Evolutionary conservation across 1,284 basidiomycete species (phyloP), one percentile per base, ranked within the genome.

Genomic region (Marasmius fiardii): DNA sequence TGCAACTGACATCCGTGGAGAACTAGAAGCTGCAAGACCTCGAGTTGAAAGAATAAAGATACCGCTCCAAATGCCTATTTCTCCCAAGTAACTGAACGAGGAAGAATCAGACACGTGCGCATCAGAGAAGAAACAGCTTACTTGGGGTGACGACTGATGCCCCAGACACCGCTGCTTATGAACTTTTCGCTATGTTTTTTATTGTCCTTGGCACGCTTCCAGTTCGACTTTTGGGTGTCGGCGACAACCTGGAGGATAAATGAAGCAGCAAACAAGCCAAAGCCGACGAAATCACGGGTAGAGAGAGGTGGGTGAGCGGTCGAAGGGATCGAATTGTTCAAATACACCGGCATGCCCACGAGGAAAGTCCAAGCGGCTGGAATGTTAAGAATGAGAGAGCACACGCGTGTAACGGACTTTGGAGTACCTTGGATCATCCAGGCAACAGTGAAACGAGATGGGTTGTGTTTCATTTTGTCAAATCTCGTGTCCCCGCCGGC

Each of bases 131-230:
- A 52, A 31, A 66, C 56, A 10, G 69, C 79, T 50, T 68, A 90
- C 88, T 92, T 92, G 34, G 90, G 90, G 64, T 92, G 90, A 34
- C 91, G 73, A 59, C 82, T 86, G 57, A 85, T 70, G 39, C 78
- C 73, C 90, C 90, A 93, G 10, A 92, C 70, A 0, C 91, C 90
- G 28, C 72, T 74, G 4, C 76, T 79, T 62, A 93, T 88, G 65
- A 93, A 92, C 63, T 82, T 78, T 63, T 92, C 86, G 44, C 87
- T 79, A 65, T 93, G 90, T 61, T 85, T 72, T 64, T 88, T 88
- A 11, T 72, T 74, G n/a, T 86, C 74, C 65, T 85, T 88, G 3
- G 75, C 79, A 23, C 70, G 69, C 50, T 86, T 74, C 90, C 90
- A 92, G 1, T 71, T 67, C 5, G 79, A 73, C 69, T 93, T 93